Evolutionary conservation across 805 yeast species (phyloP).

Genomic region (Starmerella tilneyi): DNA sequence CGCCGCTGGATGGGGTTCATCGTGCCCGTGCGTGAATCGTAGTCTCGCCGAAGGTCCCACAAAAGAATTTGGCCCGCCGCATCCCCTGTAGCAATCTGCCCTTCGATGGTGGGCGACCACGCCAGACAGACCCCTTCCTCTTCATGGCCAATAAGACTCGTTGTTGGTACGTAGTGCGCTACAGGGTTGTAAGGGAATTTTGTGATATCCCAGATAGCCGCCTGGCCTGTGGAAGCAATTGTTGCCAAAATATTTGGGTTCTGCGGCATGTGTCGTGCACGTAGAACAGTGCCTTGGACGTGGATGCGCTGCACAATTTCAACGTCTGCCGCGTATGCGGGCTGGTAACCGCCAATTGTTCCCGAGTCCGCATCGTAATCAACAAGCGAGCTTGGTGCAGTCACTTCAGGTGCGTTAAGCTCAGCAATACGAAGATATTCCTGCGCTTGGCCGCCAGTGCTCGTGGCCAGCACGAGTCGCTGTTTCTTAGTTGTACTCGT

Average conservation of each 20-base stretch:
- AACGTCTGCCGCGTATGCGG: constrained; percentile 32
- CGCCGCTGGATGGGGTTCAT: constrained; percentile 25
- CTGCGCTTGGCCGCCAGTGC: constrained; percentile 48
- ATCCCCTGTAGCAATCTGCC: constrained; percentile 49
- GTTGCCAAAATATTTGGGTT: constrained; percentile 76
- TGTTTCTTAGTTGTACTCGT: constrained; percentile 30
- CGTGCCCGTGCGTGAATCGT: constrained; percentile 24
- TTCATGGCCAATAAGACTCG: constrained; percentile 37
- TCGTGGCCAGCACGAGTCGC: constrained; percentile 47
- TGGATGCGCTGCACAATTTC: constrained; percentile 48
- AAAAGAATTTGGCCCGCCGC: constrained; percentile 53
- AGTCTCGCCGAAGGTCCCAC: constrained; percentile 52
- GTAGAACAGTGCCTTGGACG: constrained; percentile 63
- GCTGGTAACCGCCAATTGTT: constrained; percentile 29
- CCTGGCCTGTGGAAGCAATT: constrained; percentile 53
- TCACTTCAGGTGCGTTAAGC: constrained; percentile 26
- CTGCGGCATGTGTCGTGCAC: constrained; percentile 66
- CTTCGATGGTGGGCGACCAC: constrained; percentile 63
- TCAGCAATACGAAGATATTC: constrained; percentile 39
- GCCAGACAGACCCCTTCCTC: constrained; percentile 50
- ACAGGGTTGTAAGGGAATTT: constrained; percentile 52
- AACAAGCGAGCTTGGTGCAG: constrained; percentile 23
- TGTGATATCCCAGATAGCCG: constrained; percentile 68
- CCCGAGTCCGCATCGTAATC: constrained; percentile 34
- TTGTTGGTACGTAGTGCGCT: constrained; percentile 40